Percentiles rank a stretch among this genome's conserved stretches.
Evolutionary conservation across 768 basidiomycete genomes (phyloP).

Genomic region (Suillus weaverae): DNA sequence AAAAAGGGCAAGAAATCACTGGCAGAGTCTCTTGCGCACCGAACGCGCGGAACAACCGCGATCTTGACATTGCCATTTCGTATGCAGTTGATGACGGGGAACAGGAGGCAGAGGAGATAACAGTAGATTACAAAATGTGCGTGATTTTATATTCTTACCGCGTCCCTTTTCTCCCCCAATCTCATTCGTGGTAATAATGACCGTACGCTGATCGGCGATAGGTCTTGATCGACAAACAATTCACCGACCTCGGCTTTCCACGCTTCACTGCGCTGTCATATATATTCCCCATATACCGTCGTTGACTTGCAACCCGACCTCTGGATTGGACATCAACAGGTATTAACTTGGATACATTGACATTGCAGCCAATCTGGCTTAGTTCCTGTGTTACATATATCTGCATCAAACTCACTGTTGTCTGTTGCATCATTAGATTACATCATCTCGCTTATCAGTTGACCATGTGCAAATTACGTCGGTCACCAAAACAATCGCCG

Average conservation of each 20-base stretch:
- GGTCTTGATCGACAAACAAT: conserved; percentile 54
- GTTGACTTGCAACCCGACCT: conserved; percentile 3
- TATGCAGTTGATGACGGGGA: conserved; percentile 50
- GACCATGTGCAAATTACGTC: not conserved
- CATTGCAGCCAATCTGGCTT: conserved; percentile 4
- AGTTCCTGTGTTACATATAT: not conserved
- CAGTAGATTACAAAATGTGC: conserved; percentile 84
- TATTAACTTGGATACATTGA: conserved; percentile 24
- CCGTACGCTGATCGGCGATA: conserved; percentile 66
- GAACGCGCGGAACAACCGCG: conserved; percentile 90
- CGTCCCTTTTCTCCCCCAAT: conserved; percentile 14
- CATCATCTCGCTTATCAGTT: not conserved
- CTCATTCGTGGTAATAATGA: conserved; percentile 24
- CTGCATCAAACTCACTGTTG: not conserved
- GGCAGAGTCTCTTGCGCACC: conserved; percentile 81
- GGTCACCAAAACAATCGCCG: not conserved
- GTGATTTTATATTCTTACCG: conserved; percentile 42
- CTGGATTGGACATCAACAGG: conserved; percentile 23
- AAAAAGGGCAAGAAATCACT: conserved; percentile 67
- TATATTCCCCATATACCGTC: conserved; percentile 13
- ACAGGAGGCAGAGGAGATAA: conserved; percentile 18
- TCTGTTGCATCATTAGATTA: conserved; percentile 3
- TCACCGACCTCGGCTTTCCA: conserved; percentile 1
- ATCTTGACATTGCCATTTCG: conserved; percentile 85
- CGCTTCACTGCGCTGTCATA: conserved; percentile 2